Evolutionary conservation across 208 protist species (phyloP), one percentile per base, ranked within the genome.

Genomic region (Endotrypanum monterogeii): DNA sequence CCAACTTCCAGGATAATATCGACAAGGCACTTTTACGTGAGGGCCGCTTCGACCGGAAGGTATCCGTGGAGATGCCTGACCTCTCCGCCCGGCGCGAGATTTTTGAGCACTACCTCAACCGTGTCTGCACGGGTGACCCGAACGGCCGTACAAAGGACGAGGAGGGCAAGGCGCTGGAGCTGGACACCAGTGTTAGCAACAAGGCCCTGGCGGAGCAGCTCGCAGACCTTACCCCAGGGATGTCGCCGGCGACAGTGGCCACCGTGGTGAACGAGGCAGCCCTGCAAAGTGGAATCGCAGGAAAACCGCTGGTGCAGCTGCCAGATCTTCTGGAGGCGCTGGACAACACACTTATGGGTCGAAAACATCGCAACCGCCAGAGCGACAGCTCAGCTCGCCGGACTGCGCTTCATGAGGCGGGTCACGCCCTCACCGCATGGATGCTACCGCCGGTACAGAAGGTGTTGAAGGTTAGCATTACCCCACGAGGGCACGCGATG

Each of bases 231-330:
- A 99, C 97, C 23, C 92, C 94, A 5, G 94, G 94, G 16, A 74
- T 98, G 28, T 94, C 92, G 18, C 94, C 98, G 48, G 98, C 98
- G 25, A 98, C 99, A 58, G 98, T 99, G 71, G 92, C 97, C 35
- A 99, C 98, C 44, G 91, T 99, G 18, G 93, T 97, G 66, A 99
- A 99, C 79, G 98, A 99, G 84, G 98, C 97, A 28, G 98, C 98
- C 41, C 83, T 98, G 69, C 87, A 94, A 76, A 89, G 88, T 57
- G 90, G 88, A 60, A 94, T 97, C 67, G 86, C 85, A 1, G 95
- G 90, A 1, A 89, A 98, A 58, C 87, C 88, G 60, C 82, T 92
- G 23, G 88, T 93, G 58, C 82, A 86, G 55, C 83, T 94, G 57
- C 83, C 88, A 23, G 79, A 74, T 62, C 54, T 97, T 28, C 57